phyloP scores from a whole-genome alignment of 2,329 filamentous ascomycete species.

The Clonostachys rhizophaga region DNA sequence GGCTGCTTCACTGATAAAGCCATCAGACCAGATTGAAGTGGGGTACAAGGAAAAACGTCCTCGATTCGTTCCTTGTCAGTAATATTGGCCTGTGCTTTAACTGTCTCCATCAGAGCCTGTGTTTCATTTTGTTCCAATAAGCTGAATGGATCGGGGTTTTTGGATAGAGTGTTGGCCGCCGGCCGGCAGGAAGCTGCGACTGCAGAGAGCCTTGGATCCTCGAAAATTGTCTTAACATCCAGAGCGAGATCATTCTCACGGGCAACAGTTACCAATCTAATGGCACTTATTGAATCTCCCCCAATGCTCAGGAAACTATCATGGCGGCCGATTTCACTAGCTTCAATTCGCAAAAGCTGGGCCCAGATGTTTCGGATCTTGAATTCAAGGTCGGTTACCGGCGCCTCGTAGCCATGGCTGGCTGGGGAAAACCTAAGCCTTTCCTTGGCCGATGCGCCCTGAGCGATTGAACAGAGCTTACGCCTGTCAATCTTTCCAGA shows the following conservation, averaged over 20 bases:
- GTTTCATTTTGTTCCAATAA: neutral
- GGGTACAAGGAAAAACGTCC: conserved; percentile 33
- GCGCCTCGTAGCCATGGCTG: conserved; percentile 3
- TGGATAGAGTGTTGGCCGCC: neutral
- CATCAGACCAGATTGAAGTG: conserved; percentile 32
- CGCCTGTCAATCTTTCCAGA: conserved; percentile 6
- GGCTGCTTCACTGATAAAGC: conserved; percentile 21
- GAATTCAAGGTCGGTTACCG: conserved; percentile 24
- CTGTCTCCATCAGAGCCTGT: neutral
- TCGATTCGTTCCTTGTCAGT: conserved; percentile 1
- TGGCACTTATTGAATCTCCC: conserved; percentile 39
- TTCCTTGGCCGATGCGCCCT: conserved; percentile 1
- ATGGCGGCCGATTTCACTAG: conserved; percentile 15
- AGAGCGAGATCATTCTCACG: conserved; percentile 23
- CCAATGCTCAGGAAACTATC: conserved; percentile 36
- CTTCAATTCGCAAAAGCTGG: conserved; percentile 19
- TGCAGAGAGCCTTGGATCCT: conserved; percentile 29
- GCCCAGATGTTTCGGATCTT: conserved; percentile 23
- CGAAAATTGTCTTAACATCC: conserved; percentile 33
- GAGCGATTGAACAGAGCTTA: conserved; percentile 1
- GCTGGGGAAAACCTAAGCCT: neutral
- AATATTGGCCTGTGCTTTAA: neutral
- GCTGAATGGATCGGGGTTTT: neutral
- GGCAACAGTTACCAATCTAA: conserved; percentile 34
- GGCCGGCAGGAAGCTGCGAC: conserved; percentile 22